These are phyloP conservation scores for Hyaloperonospora brassicae DNA, from an alignment of 352 stramenopile species.

Conservation along the genomic window DNA sequence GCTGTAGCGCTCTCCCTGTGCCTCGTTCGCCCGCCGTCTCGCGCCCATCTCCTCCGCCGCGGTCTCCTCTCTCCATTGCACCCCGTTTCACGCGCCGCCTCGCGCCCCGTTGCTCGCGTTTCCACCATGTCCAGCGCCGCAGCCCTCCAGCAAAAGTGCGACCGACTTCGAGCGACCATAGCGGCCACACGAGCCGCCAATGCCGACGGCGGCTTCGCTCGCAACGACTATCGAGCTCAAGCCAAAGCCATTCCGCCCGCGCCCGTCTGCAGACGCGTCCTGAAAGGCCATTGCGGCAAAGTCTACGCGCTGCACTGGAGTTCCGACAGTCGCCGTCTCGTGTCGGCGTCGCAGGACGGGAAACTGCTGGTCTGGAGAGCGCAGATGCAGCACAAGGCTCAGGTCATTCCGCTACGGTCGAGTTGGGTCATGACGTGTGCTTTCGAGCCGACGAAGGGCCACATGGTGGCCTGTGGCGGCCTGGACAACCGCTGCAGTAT, in stretches of 20 bases:
- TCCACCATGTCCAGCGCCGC: slow-evolving; percentile 54
- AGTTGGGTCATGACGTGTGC: slow-evolving; percentile 99
- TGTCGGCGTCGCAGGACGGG: slow-evolving; percentile 94
- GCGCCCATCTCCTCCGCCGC: slow-evolving; percentile 3
- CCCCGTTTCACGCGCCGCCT: slow-evolving; percentile 1
- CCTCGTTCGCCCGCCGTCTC: slow-evolving; percentile 1
- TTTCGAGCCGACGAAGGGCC: slow-evolving; percentile 95
- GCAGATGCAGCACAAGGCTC: slow-evolving; percentile 94
- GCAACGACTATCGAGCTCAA: slow-evolving; percentile 38
- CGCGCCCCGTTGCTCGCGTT: slow-evolving; percentile 3
- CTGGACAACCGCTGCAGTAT: slow-evolving; percentile 99
- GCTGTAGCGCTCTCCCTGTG: not conserved
- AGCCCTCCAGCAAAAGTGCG: slow-evolving; percentile 84
- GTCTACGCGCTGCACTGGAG: slow-evolving; percentile 99
- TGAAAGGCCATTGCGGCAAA: slow-evolving; percentile 99
- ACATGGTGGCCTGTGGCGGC: slow-evolving; percentile 96
- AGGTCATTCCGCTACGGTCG: slow-evolving; percentile 94
- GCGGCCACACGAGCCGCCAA: slow-evolving; percentile 77
- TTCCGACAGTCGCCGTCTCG: slow-evolving; percentile 84
- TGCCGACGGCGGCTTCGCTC: slow-evolving; percentile 70
- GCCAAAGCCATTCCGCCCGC: slow-evolving; percentile 75
- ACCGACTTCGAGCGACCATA: slow-evolving; percentile 83
- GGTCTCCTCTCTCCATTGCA: slow-evolving; percentile 1
- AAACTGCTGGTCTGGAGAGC: slow-evolving; percentile 99
- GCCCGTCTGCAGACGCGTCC: slow-evolving; percentile 88